Percentiles rank a stretch among this genome's conserved stretches.
Evolutionary conservation across 257 asterid genomes (phyloP).

Genomic region (Przewalskia tangutica): DNA sequence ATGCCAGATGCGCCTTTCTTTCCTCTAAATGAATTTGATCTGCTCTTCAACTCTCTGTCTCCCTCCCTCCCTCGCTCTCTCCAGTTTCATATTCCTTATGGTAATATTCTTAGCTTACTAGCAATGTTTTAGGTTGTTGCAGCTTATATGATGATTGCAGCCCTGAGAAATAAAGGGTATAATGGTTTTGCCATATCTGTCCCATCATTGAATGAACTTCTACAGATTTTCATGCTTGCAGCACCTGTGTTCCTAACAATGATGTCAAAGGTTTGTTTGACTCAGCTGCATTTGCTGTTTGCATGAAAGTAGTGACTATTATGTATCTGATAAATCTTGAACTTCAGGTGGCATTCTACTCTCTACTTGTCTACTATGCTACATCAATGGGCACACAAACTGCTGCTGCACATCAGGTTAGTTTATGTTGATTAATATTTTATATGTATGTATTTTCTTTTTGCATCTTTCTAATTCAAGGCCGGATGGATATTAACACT

Average conservation of each 20-base stretch:
- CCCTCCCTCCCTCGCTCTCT: background rate
- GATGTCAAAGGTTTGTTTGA: conserved; percentile 73
- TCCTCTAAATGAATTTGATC: background rate
- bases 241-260: conserved; percentile 91
- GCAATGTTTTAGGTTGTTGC: conserved; percentile 67
- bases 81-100: background rate
- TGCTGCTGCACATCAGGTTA: conserved; percentile 92
- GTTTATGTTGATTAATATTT: conserved; percentile 4
- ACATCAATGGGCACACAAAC: conserved; percentile 72
- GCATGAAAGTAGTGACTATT: conserved; percentile 5
- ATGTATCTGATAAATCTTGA: conserved; percentile 14
- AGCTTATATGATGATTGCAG: conserved; percentile 75
- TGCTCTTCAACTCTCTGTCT: conserved; percentile 5
- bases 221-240: conserved; percentile 68
- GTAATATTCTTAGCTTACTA: background rate
- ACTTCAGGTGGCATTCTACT: conserved; percentile 64
- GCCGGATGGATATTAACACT: background rate
- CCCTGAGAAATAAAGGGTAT: conserved; percentile 72
- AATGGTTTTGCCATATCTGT: conserved; percentile 72
- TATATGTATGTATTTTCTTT: background rate
- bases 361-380: conserved; percentile 86
- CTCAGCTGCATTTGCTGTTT: conserved; percentile 6
- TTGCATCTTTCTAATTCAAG: background rate
- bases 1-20: conserved; percentile 4
- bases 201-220: conserved; percentile 61